Evolutionary conservation across 768 basidiomycete species (phyloP).

Genomic region (Amylocystis lapponica): DNA sequence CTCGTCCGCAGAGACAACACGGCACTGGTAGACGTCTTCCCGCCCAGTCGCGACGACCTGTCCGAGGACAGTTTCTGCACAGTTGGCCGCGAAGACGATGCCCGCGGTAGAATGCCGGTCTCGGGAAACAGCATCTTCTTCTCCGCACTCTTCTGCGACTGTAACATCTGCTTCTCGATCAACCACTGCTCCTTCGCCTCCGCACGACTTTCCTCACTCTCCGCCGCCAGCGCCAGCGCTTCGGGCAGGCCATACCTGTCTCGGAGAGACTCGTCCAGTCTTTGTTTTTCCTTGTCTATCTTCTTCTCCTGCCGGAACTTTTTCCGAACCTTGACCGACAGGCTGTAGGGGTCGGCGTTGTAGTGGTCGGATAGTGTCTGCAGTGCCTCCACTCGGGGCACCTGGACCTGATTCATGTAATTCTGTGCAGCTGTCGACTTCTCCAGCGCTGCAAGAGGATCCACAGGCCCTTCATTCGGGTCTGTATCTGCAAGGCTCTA

Average conservation of each 20-base stretch:
- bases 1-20: conserved; percentile 45
- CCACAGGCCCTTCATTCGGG: conserved; percentile 51
- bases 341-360: conserved; percentile 81
- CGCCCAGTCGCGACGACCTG: conserved; percentile 14
- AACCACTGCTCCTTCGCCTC: conserved; percentile 64
- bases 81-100: not conserved
- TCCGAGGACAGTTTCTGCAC: conserved; percentile 10
- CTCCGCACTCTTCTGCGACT: conserved; percentile 38
- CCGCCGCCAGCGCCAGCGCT: conserved; percentile 57
- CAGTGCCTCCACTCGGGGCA: conserved; percentile 77
- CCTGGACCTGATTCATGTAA: conserved; percentile 63
- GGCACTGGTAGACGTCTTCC: conserved; percentile 16
- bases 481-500: conserved; percentile 55
- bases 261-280: conserved; percentile 66
- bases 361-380: conserved; percentile 71
- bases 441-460: conserved; percentile 85
- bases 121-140: conserved; percentile 34
- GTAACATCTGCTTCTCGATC: conserved; percentile 43
- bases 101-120: conserved; percentile 7
- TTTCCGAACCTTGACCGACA: conserved; percentile 70
- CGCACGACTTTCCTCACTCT: conserved; percentile 51
- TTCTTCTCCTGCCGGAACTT: conserved; percentile 87
- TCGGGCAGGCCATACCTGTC: conserved; percentile 74
- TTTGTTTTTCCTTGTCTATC: conserved; percentile 59
- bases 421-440: conserved; percentile 80